Evolutionary conservation across 1,284 basidiomycete genomes (phyloP).

Genomic region (Ustilago sp.): DNA sequence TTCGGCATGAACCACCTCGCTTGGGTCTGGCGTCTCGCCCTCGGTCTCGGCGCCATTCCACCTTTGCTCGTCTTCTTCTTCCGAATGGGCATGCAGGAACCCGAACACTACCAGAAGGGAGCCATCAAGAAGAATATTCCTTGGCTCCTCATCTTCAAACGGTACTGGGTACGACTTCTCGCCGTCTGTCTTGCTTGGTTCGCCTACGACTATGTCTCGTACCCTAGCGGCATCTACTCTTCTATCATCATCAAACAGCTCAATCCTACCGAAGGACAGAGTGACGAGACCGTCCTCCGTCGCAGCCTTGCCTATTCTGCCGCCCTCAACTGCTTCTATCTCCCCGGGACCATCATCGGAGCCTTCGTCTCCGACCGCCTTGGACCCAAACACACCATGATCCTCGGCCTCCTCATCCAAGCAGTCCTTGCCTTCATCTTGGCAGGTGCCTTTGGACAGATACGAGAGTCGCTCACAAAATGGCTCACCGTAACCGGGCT

Average conservation of each 20-base stretch:
- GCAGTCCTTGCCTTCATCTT: slow-evolving; percentile 74
- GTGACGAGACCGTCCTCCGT: slow-evolving; percentile 35
- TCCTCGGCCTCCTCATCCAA: slow-evolving; percentile 59
- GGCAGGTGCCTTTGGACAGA: slow-evolving; percentile 55
- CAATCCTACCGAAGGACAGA: slow-evolving; percentile 68
- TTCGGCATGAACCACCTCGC: slow-evolving; percentile 75
- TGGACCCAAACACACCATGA: slow-evolving; percentile 65
- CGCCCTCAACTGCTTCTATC: slow-evolving; percentile 72
- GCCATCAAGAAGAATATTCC: slow-evolving; percentile 83
- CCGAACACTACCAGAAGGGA: slow-evolving; percentile 75
- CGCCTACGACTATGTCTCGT: slow-evolving; percentile 57
- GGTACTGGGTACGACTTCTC: slow-evolving; percentile 80
- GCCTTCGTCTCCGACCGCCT: slow-evolving; percentile 76
- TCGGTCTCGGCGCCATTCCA: slow-evolving; percentile 87
- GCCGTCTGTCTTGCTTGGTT: slow-evolving; percentile 81
- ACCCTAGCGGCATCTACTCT: slow-evolving; percentile 78
- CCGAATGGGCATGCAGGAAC: slow-evolving; percentile 86
- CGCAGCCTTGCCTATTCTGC: slow-evolving; percentile 67
- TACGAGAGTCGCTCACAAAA: slow-evolving; percentile 70
- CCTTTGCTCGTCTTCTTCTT: slow-evolving; percentile 84
- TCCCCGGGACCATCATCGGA: slow-evolving; percentile 78
- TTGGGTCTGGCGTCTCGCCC: slow-evolving; percentile 77
- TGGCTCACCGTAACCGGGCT: slow-evolving; percentile 83
- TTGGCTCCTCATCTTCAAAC: slow-evolving; percentile 81
- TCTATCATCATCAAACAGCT: slow-evolving; percentile 81